Base-by-base conservation (phyloP, 23 red algal species). In the Cyanidiococcus yangmingshanensis region DNA sequence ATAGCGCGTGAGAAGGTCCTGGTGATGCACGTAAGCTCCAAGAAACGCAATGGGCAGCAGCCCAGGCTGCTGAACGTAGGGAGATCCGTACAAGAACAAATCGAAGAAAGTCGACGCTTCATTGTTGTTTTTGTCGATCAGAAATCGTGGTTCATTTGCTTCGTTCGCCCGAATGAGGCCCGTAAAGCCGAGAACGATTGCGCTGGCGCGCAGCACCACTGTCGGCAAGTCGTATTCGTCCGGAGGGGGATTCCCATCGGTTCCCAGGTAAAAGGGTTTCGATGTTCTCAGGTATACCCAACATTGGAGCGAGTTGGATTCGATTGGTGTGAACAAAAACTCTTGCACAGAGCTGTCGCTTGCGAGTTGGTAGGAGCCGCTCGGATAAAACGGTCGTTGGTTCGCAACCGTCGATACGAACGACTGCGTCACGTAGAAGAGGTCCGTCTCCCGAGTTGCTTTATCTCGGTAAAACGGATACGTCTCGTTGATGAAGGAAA, bases 181-280 rank as follows among this genome's bases (percentile, higher is more conserved):
- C 7, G n/a, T 35, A 30, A 71, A 71, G n/a, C 63, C 63, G 12
- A 71, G 63, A 12, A 71, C 63, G 3, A 35, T 32, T 29, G 63
- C 63, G 16, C 16, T 30, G 12, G 63, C 63, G 7, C 63, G 63
- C 27, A 71, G 63, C 7, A 35, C 32, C 3, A 71, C 21, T 29
- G 63, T 71, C 63, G 63, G 63, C 7, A 71, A 29, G 27, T 71
- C 63, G 63, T 71, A 71, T 35, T 71, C 63, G 27, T 71, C 63
- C 27, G 63, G 21, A 12, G 63, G 63, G 3, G 63, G 63, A 27
- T 35, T 25, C 16, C 63, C 63, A 29, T 71, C 63, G 7, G 63
- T 71, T 25, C 63, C 63, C 63, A 35, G n/a, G 32, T 71, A 71
- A 30, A 71, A 71, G 3, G 16, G 63, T 7, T 71, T 71, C n/a